phyloP scores from a whole-genome alignment of 768 basidiomycete species.

The Gyrodon lividus region DNA sequence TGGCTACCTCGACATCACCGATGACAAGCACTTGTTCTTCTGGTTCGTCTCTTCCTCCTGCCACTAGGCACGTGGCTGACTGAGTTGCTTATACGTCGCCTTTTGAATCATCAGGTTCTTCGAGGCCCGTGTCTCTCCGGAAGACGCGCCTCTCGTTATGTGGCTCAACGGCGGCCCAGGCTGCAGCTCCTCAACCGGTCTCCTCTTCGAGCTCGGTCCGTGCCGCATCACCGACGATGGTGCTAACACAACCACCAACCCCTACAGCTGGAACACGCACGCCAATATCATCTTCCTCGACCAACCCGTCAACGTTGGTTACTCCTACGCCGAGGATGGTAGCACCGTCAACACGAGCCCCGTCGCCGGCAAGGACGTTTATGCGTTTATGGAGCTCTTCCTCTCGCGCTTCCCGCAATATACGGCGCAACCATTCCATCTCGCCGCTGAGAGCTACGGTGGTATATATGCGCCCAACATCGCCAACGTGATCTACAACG shows the following conservation, averaged over 20 bases:
- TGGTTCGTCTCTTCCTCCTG: conserved; percentile 48
- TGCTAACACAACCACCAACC: conserved; percentile 67
- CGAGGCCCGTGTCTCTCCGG: conserved; percentile 73
- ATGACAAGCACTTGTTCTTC: conserved; percentile 84
- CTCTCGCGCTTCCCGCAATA: conserved; percentile 75
- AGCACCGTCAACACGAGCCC: conserved; percentile 77
- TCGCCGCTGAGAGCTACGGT: conserved; percentile 78
- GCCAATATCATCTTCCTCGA: conserved; percentile 62
- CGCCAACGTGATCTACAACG: conserved; percentile 75
- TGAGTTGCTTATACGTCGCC: neutral
- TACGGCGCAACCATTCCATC: conserved; percentile 65
- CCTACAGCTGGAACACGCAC: conserved; percentile 80
- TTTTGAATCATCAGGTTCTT: conserved; percentile 65
- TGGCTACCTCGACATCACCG: conserved; percentile 79
- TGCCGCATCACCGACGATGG: conserved; percentile 74
- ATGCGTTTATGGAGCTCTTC: conserved; percentile 82
- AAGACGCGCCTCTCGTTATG: conserved; percentile 77
- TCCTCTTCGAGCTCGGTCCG: conserved; percentile 91
- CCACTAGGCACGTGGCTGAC: neutral
- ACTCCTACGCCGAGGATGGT: conserved; percentile 77
- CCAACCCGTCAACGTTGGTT: conserved; percentile 88
- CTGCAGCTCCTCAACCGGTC: conserved; percentile 75
- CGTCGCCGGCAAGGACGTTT: conserved; percentile 87
- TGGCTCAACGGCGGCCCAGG: conserved; percentile 89
- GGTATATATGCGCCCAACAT: conserved; percentile 86